Conservation (phyloP, 768 basidiomycete species). For the Calvatia gigantea region DNA sequence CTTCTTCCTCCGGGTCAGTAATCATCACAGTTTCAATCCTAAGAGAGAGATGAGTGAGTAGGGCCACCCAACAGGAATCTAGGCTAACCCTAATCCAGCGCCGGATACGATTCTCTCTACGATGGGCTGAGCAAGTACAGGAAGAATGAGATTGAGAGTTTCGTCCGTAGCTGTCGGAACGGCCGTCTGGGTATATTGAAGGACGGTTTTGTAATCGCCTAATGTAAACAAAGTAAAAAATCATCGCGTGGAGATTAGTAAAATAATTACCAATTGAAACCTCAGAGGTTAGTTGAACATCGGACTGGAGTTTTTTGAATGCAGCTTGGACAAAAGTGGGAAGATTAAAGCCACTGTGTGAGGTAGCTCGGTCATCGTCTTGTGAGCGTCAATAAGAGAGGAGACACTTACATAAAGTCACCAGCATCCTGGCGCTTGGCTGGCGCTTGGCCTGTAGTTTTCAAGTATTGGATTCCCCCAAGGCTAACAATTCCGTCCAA, state of each 20-base stretch:
- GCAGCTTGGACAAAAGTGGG: slow-evolving; percentile 61
- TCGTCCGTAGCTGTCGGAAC: slow-evolving; percentile 61
- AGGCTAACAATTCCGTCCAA: slow-evolving; percentile 63
- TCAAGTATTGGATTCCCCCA: slow-evolving; percentile 63
- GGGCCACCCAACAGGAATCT: neutral
- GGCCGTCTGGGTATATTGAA: slow-evolving; percentile 55
- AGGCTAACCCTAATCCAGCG: slow-evolving; percentile 42
- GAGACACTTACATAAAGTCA: slow-evolving; percentile 48
- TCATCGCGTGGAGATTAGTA: neutral
- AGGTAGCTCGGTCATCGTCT: neutral
- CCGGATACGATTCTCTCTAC: slow-evolving; percentile 67
- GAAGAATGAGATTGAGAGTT: slow-evolving; percentile 60
- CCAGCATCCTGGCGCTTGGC: slow-evolving; percentile 35
- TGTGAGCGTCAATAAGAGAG: neutral
- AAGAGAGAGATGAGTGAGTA: neutral
- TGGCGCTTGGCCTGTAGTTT: slow-evolving; percentile 28
- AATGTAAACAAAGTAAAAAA: neutral
- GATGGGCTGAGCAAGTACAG: slow-evolving; percentile 68
- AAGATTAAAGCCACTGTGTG: slow-evolving; percentile 54
- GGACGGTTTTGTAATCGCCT: slow-evolving; percentile 63
- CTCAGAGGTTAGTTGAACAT: slow-evolving; percentile 51
- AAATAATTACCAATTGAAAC: slow-evolving; percentile 50
- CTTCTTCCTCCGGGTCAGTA: slow-evolving; percentile 48
- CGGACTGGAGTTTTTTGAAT: slow-evolving; percentile 60
- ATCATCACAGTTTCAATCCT: slow-evolving; percentile 64